Percentiles rank a stretch among this genome's conserved stretches.
phyloP scores from a whole-genome alignment of 1,284 basidiomycete species.

The Dichomitus squalens region DNA sequence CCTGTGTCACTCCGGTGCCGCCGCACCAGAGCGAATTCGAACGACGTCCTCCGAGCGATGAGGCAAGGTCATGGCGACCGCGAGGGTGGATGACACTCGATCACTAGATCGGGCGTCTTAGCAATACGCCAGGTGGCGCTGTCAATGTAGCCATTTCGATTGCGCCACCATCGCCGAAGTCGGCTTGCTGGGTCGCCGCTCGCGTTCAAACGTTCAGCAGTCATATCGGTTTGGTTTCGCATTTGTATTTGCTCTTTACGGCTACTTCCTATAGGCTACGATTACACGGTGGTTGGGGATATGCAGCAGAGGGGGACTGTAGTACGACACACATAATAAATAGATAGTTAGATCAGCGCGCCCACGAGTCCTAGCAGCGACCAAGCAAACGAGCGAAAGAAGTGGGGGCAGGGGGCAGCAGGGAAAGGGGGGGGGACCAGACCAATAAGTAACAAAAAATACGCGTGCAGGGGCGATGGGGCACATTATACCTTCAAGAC shows the following conservation, averaged over 20 bases:
- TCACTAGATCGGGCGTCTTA: slow-evolving; percentile 1
- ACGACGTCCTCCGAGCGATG: neutral
- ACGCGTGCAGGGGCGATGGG: slow-evolving; percentile 6
- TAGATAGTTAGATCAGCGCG: slow-evolving; percentile 24
- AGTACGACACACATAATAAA: slow-evolving; percentile 29
- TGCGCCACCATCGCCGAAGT: neutral
- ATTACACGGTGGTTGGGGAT: slow-evolving; percentile 27
- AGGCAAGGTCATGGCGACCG: neutral
- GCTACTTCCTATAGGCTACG: slow-evolving; percentile 32
- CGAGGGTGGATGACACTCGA: neutral
- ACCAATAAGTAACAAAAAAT: slow-evolving; percentile 34
- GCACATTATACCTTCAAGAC: slow-evolving; percentile 27
- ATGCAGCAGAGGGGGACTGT: slow-evolving; percentile 26
- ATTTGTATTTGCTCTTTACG: slow-evolving; percentile 26
- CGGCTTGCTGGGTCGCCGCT: too few relatives aligned
- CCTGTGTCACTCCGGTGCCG: slow-evolving; percentile 15
- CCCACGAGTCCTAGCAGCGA: slow-evolving; percentile 17
- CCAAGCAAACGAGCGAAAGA: slow-evolving; percentile 20
- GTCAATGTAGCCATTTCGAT: neutral
- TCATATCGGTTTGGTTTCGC: slow-evolving; percentile 10
- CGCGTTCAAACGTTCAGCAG: neutral
- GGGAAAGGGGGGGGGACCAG: slow-evolving; percentile 5
- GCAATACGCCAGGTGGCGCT: slow-evolving; percentile 15
- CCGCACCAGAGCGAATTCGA: slow-evolving; percentile 1
- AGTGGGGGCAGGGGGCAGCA: slow-evolving; percentile 9